phyloP scores from a whole-genome alignment of 306 rosid species.

The Cajanus cajan region DNA sequence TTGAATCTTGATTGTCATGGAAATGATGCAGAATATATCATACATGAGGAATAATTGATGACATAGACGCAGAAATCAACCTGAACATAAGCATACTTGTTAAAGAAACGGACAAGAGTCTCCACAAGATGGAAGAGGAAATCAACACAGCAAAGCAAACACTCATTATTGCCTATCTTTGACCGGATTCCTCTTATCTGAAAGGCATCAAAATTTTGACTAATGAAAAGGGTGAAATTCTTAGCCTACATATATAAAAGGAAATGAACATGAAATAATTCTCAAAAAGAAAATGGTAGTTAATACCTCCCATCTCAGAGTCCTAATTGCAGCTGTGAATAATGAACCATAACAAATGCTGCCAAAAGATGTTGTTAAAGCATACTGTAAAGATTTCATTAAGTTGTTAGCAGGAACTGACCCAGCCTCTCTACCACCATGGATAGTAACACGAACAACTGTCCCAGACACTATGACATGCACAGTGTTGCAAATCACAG shows the following conservation, averaged over 20 bases:
- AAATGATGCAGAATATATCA: neutral
- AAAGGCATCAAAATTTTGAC: slow-evolving; percentile 7
- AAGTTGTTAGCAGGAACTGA: slow-evolving; percentile 67
- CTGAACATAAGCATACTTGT: slow-evolving; percentile 99
- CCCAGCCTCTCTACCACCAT: slow-evolving; percentile 66
- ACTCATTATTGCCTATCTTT: slow-evolving; percentile 90
- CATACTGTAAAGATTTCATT: slow-evolving; percentile 63
- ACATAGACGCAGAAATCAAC: slow-evolving; percentile 39
- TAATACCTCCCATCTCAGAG: slow-evolving; percentile 89
- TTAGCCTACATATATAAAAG: neutral
- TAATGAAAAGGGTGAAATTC: slow-evolving; percentile 6
- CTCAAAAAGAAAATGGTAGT: neutral
- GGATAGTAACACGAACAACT: slow-evolving; percentile 80
- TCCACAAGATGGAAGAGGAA: slow-evolving; percentile 95
- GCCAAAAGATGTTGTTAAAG: slow-evolving; percentile 94
- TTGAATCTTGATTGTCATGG: neutral
- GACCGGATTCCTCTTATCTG: slow-evolving; percentile 95
- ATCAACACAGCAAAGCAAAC: slow-evolving; percentile 96
- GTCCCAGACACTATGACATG: slow-evolving; percentile 95
- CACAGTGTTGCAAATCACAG: slow-evolving; percentile 84
- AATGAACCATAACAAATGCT: slow-evolving; percentile 98
- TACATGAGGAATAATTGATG: neutral
- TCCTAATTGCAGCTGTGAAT: slow-evolving; percentile 94
- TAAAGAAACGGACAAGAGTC: slow-evolving; percentile 95
- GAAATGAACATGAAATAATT: slow-evolving; percentile 25